phyloP scores from a whole-genome alignment of 345 rosid genomes.

The Brassica carinata region DNA sequence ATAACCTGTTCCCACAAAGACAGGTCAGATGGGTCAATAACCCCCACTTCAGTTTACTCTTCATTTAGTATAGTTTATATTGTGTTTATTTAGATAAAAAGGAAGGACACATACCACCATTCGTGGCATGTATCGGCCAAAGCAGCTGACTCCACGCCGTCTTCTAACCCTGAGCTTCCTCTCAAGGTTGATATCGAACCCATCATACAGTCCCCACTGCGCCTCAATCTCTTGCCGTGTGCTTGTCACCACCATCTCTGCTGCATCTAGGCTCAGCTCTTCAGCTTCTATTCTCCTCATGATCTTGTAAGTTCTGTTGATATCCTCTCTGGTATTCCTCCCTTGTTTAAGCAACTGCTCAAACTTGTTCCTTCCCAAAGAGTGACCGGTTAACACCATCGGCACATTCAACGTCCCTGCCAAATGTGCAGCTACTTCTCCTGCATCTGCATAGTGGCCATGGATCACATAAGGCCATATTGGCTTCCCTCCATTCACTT shows the following conservation, averaged over 20 bases:
- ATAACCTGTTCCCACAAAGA: slow-evolving; percentile 74
- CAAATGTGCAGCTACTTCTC: slow-evolving; percentile 85
- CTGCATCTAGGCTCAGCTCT: slow-evolving; percentile 91
- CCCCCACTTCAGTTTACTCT: no score
- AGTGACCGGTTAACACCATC: slow-evolving; percentile 97
- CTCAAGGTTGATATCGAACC: slow-evolving; percentile 94
- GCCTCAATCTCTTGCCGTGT: slow-evolving; percentile 95
- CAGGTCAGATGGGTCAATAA: slow-evolving; percentile 14
- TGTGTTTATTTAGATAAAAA: slow-evolving; percentile 21
- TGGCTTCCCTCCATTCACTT: slow-evolving; percentile 71
- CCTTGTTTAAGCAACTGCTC: slow-evolving; percentile 96
- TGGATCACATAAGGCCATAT: slow-evolving; percentile 97
- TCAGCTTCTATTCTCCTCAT: slow-evolving; percentile 96
- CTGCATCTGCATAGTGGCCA: slow-evolving; percentile 97
- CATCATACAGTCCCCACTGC: slow-evolving; percentile 98
- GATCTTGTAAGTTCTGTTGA: slow-evolving; percentile 85
- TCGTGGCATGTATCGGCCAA: slow-evolving; percentile 93
- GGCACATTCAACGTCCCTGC: slow-evolving; percentile 96
- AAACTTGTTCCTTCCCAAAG: slow-evolving; percentile 95
- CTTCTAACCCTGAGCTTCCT: slow-evolving; percentile 86
- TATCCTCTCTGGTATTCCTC: slow-evolving; percentile 81
- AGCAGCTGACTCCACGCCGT: slow-evolving; percentile 90
- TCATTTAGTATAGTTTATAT: not conserved
- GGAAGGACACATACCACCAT: slow-evolving; percentile 44
- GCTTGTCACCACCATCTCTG: slow-evolving; percentile 95